Evolutionary conservation across 78 protist species (phyloP), one percentile per base, ranked within the genome.

Genomic region (Tieghemostelium lacteum): DNA sequence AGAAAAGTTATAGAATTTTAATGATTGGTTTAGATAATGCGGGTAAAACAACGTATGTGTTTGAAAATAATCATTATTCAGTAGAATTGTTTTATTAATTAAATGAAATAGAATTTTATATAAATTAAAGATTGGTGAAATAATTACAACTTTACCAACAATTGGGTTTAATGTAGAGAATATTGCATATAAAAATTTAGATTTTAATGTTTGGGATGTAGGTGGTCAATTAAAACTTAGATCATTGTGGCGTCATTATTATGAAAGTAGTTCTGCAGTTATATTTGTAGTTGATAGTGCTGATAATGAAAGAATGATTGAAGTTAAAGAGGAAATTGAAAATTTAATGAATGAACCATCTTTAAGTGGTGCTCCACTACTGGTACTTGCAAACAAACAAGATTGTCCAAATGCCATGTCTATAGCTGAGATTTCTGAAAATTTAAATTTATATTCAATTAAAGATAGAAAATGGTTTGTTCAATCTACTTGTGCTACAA

Each of bases 1-100:
- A 34, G 20, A 28, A 37, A 26, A 39, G 60, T 74, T n/a, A 26
- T 28, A 49, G 97, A 63, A 97, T 98, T 37, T 75, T 97, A 31
- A 96, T 97, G 95, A 96, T 96, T 50, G 99, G 99, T 2, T 92
- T 98, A 33, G 99, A 97, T 62, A 94, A 88, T 28, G 95, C 96
- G 52, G 97, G 97, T 3, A 93, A 91, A 85, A 93, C 97, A 26
- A 85, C 97, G 2, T 60, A n/a, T n/a, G n/a, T n/a, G n/a, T n/a
- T n/a, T n/a, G n/a, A n/a, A n/a, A n/a, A n/a, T n/a, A n/a, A n/a
- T n/a, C n/a, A n/a, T n/a, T n/a, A n/a, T n/a, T n/a, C n/a, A n/a
- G n/a, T n/a, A n/a, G n/a, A n/a, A n/a, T n/a, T n/a, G n/a, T n/a
- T n/a, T n/a, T n/a, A n/a, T n/a, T n/a, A n/a, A n/a, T n/a, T n/a